Conservation (phyloP, 495 filamentous ascomycete species). For the Aspergillus affinis region DNA sequence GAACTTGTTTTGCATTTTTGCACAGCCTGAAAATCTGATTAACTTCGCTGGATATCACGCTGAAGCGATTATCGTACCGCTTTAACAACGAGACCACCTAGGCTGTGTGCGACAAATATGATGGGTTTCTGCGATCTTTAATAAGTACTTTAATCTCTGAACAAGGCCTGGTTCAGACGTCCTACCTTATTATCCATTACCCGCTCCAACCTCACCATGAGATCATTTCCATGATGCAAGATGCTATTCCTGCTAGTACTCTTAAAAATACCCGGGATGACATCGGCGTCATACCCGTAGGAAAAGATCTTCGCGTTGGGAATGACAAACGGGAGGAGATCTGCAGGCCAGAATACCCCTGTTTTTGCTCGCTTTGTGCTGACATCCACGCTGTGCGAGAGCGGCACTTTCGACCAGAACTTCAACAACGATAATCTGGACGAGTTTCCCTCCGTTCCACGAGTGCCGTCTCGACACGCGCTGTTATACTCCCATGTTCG, state of each 20-base stretch:
- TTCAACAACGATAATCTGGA: background rate
- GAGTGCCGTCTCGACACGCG: background rate
- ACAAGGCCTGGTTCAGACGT: background rate
- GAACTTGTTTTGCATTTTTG: background rate
- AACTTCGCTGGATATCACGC: background rate
- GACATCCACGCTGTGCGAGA: background rate
- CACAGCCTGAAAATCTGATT: background rate
- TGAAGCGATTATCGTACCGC: background rate
- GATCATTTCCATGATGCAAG: background rate
- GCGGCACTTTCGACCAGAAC: background rate
- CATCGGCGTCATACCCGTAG: background rate
- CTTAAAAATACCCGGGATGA: background rate
- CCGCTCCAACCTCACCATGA: background rate
- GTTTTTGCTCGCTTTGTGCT: background rate
- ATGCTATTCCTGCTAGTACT: background rate
- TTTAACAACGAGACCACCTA: background rate
- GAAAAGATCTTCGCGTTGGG: background rate
- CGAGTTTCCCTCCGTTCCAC: background rate
- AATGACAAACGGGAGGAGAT: background rate
- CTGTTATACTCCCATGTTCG: background rate
- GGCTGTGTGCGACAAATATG: background rate
- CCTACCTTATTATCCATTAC: background rate
- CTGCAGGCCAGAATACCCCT: background rate
- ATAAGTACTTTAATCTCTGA: too few relatives aligned
- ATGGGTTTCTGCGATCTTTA: background rate